These are phyloP conservation scores for Globisporangium apiculatum DNA, from an alignment of 352 stramenopile genomes.

Conservation along the genomic window DNA sequence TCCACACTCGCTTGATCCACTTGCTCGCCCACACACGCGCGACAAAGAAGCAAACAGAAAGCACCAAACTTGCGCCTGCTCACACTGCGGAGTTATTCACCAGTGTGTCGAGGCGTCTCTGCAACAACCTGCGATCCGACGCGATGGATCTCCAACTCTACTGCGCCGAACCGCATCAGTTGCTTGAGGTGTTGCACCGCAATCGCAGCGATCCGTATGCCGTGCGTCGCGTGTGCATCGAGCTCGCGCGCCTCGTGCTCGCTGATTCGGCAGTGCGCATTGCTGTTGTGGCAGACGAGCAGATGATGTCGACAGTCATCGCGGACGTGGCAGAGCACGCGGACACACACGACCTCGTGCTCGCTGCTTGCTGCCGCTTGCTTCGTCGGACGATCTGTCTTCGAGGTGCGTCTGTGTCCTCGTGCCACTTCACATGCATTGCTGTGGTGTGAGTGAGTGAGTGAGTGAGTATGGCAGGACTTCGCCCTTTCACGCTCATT, in stretches of 20 bases:
- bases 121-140: background rate
- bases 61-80: no score
- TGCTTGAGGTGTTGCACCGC: slow-evolving; percentile 25
- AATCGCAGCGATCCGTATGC: slow-evolving; percentile 32
- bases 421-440: background rate
- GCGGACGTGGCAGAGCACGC: slow-evolving; percentile 23
- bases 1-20: no score
- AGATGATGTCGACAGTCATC: slow-evolving; percentile 24
- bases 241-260: slow-evolving; percentile 42
- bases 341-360: slow-evolving; percentile 22
- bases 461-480: no score
- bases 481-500: background rate
- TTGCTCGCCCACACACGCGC: no score
- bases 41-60: no score
- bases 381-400: slow-evolving; percentile 38
- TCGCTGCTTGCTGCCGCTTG: slow-evolving; percentile 37
- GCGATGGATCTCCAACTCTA: slow-evolving; percentile 52
- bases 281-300: slow-evolving; percentile 24
- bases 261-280: slow-evolving; percentile 19
- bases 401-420: slow-evolving; percentile 17
- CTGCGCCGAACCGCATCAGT: slow-evolving; percentile 21
- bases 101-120: background rate
- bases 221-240: slow-evolving; percentile 42
- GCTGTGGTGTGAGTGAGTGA: background rate
- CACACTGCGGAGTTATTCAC: no score